Evolutionary conservation across 768 basidiomycete species (phyloP).

Genomic region (Suillus clintonianus): DNA sequence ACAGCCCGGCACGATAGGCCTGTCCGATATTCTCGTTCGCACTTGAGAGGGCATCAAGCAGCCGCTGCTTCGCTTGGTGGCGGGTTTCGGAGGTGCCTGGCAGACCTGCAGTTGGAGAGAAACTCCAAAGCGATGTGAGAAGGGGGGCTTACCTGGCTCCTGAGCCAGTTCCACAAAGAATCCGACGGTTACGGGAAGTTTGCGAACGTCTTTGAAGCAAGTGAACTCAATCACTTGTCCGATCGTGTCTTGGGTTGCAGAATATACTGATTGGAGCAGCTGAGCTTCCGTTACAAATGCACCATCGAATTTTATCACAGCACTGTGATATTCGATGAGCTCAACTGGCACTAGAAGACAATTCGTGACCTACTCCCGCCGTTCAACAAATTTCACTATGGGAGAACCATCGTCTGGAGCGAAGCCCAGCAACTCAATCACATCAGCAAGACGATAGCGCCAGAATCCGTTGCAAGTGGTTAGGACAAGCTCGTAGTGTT

Average conservation of each 20-base stretch:
- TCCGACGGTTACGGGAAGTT: neutral
- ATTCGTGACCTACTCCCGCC: conserved; percentile 12
- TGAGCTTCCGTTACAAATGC: conserved; percentile 11
- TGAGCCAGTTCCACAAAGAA: conserved; percentile 15
- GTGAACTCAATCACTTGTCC: conserved; percentile 10
- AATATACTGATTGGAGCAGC: conserved; percentile 6
- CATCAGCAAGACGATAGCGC: conserved; percentile 25
- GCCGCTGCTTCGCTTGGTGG: conserved; percentile 1
- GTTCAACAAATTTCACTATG: conserved; percentile 21
- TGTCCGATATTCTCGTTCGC: neutral
- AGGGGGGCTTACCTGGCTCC: conserved; percentile 9
- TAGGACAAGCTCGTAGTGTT: conserved; percentile 19
- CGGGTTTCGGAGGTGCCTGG: conserved; percentile 8
- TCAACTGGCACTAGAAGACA: neutral
- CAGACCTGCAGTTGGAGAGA: neutral
- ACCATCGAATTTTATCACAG: conserved; percentile 9
- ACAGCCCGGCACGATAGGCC: neutral
- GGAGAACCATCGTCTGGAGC: conserved; percentile 20
- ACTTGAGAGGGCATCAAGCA: conserved; percentile 11
- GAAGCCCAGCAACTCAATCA: conserved; percentile 19
- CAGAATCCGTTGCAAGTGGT: conserved; percentile 22
- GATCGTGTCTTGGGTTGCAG: conserved; percentile 11
- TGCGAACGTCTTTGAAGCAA: conserved; percentile 3
- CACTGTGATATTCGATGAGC: conserved; percentile 7
- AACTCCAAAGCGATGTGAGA: neutral